Evolutionary conservation across 331 rosid genomes (phyloP), one percentile per base, ranked within the genome.

Genomic region (Quercus phellos): DNA sequence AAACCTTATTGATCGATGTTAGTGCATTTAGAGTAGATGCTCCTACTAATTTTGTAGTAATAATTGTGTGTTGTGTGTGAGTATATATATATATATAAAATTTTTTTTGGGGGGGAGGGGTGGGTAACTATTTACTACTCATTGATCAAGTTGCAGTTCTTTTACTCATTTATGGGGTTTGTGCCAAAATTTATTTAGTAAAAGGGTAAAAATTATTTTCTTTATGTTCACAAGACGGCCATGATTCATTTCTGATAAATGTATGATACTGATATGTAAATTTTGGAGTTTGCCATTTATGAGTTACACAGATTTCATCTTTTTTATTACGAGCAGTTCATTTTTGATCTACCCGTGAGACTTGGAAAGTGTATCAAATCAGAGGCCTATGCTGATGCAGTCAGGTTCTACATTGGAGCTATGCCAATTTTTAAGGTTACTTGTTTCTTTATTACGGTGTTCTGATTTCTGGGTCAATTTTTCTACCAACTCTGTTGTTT

Each of bases 271-370:
- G 60, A 58, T 55, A 53, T 54, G 24, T 70, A 58, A 74, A 29
- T 60, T 64, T 51, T 16, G 32, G 42, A 69, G 74, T 68, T 78
- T 58, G 70, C 29, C 55, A 27, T 27, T 75, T 51, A 34, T 70
- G 80, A 68, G 81, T 76, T 69, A 77, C 74, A 42, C 35, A 29
- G 60, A 75, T 72, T 55, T 59, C 46, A 68, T 76, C 76, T 74
- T 68, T 84, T 78, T 84, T 46, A 67, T n/a, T 64, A 81, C 87
- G 79, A 75, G 85, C 91, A 92, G 99, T 90, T 94, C 86, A 94
- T 94, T 79, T 94, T 92, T 67, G 99, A 94, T 82, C 90, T 94
- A 67, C 99, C 99, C 19, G 92, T 92, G 79, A 89, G 96, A 84
- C 97, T 94, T 70, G 86, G 85, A 61, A 94, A 94, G 85, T 94